A percentile compares a stretch with the other conserved stretches of the same genome.
phyloP scores from a whole-genome alignment of 192 early-diverging fungal species.

The Cladochytrium replicatum region DNA sequence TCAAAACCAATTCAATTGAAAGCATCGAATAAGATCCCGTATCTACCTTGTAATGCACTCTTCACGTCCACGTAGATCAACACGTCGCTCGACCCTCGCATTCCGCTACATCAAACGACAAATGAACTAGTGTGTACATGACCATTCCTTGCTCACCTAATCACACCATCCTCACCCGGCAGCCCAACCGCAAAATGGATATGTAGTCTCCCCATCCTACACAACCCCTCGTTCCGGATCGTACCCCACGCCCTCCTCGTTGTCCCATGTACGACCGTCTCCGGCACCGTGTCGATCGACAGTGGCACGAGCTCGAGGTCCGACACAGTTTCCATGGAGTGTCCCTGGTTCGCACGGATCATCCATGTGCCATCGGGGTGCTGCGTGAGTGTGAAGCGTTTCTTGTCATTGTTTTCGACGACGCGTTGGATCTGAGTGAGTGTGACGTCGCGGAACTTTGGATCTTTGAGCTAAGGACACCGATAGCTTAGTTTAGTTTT shows the following conservation, averaged over 20 bases:
- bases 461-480: constrained; percentile 32
- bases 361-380: constrained; percentile 32
- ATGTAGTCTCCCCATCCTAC: constrained; percentile 73
- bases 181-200: constrained; percentile 78
- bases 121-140: neutral
- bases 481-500: neutral
- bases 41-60: constrained; percentile 56
- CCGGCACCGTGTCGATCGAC: neutral
- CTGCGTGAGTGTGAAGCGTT: constrained; percentile 59
- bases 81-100: constrained; percentile 56
- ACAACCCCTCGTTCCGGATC: constrained; percentile 54
- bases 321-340: constrained; percentile 30
- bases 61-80: constrained; percentile 71
- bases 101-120: constrained; percentile 35
- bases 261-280: constrained; percentile 61
- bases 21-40: neutral
- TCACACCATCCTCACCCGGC: constrained; percentile 55
- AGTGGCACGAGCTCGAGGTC: neutral
- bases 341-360: constrained; percentile 85
- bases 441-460: constrained; percentile 46
- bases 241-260: constrained; percentile 34
- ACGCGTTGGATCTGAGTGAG: constrained; percentile 53
- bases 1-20: neutral
- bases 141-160: constrained; percentile 36
- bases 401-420: constrained; percentile 73